Percentiles rank a stretch among this genome's conserved stretches.
Evolutionary conservation across 2,329 filamentous ascomycete genomes (phyloP).

Genomic region (Botryotinia narcissicola): DNA sequence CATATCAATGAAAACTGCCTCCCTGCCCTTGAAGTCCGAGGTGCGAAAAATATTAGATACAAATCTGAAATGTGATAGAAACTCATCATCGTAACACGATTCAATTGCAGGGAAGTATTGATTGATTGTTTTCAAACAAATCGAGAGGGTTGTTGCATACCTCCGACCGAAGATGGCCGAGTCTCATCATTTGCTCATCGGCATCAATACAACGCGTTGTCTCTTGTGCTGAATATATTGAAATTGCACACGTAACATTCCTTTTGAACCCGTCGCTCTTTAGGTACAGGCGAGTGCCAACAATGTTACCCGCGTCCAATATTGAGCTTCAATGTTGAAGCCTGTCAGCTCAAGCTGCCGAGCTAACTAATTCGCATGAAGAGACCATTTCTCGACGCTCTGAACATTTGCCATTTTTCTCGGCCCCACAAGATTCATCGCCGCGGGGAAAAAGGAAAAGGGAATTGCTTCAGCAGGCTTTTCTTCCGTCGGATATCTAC

Average conservation of each 20-base stretch:
- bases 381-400: background rate
- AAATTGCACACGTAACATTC: background rate
- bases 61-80: conserved; percentile 16
- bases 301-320: background rate
- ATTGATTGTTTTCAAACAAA: conserved; percentile 19
- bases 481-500: conserved; percentile 22
- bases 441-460: conserved; percentile 17
- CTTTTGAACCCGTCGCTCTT: background rate
- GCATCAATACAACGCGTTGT: background rate
- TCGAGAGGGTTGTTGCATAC: conserved; percentile 19
- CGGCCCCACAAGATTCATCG: conserved; percentile 18
- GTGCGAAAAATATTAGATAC: background rate
- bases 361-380: background rate
- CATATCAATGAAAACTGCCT: background rate
- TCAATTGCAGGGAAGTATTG: conserved; percentile 16
- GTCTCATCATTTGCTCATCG: conserved; percentile 18
- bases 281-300: conserved; percentile 5
- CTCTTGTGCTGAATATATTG: background rate
- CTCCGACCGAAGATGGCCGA: conserved; percentile 18
- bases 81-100: conserved; percentile 1
- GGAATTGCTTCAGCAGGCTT: conserved; percentile 17
- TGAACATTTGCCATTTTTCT: background rate
- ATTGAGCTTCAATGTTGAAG: conserved; percentile 4
- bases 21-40: background rate
- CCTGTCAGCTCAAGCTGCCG: background rate